Conservation (phyloP, 2,329 filamentous ascomycete genomes). For the Cladophialophora immunda region DNA sequence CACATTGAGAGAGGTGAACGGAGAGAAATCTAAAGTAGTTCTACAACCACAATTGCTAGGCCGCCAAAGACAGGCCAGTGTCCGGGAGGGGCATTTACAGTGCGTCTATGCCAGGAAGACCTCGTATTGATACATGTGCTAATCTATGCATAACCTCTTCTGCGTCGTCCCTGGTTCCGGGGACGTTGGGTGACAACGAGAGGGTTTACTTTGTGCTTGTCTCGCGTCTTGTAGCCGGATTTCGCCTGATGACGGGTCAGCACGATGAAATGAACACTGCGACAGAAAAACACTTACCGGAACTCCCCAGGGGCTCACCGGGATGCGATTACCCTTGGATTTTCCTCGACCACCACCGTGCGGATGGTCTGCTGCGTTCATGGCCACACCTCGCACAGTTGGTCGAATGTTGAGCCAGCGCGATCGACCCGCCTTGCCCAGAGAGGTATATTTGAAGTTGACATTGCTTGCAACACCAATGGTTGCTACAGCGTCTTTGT, state of each 20-base stretch:
- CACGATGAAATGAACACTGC: constrained; percentile 22
- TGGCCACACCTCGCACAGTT: constrained; percentile 95
- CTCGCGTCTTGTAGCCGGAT: constrained; percentile 83
- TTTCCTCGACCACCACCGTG: constrained; percentile 99
- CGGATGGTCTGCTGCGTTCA: constrained; percentile 99
- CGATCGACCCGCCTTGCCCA: constrained; percentile 94
- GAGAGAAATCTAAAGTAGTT: background rate
- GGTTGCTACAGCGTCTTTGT: constrained; percentile 91
- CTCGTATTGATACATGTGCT: constrained; percentile 15
- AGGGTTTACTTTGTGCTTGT: constrained; percentile 88
- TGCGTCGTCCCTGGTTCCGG: constrained; percentile 90
- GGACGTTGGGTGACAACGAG: constrained; percentile 84
- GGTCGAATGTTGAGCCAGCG: constrained; percentile 94
- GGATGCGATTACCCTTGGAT: constrained; percentile 96
- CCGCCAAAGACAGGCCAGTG: background rate
- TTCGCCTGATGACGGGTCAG: constrained; percentile 54
- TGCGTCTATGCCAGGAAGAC: background rate
- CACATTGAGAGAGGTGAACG: background rate
- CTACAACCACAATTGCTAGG: background rate
- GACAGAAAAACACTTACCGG: constrained; percentile 70
- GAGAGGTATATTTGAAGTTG: constrained; percentile 85
- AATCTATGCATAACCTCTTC: constrained; percentile 48
- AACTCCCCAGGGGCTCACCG: constrained; percentile 94
- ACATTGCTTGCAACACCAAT: constrained; percentile 94
- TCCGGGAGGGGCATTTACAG: background rate